Conservation (phyloP, 2,329 filamentous ascomycete species). For the Calonectria henricotiae region DNA sequence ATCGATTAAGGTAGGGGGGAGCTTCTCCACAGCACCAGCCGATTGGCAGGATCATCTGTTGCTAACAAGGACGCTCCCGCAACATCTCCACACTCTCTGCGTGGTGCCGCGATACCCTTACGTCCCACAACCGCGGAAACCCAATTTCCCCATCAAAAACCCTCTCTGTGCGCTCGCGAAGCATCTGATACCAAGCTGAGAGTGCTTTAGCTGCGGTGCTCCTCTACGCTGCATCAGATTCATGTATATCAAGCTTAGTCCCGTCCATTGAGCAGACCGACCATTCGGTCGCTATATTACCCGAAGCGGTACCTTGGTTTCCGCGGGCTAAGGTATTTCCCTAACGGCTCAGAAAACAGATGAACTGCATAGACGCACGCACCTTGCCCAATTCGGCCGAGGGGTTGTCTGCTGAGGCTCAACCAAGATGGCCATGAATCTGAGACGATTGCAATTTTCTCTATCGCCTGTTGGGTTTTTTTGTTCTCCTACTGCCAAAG, state of each 20-base stretch:
- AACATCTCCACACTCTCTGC: constrained; percentile 26
- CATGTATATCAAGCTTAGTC: constrained; percentile 22
- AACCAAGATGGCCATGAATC: constrained; percentile 10
- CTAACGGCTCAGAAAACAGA: constrained; percentile 18
- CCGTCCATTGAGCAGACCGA: constrained; percentile 13
- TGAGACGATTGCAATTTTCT: constrained; percentile 8
- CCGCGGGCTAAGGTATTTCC: constrained; percentile 12
- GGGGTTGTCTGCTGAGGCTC: constrained; percentile 17
- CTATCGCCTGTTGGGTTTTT: neutral
- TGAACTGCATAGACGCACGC: constrained; percentile 20
- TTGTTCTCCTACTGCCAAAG: neutral
- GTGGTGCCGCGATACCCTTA: constrained; percentile 21
- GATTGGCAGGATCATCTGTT: constrained; percentile 20
- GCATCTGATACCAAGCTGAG: neutral
- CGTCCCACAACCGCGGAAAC: constrained; percentile 13
- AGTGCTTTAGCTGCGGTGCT: constrained; percentile 16
- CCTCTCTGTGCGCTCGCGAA: neutral
- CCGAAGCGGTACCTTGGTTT: constrained; percentile 18
- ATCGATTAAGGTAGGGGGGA: constrained; percentile 26
- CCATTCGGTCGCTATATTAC: constrained; percentile 17
- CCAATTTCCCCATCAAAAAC: constrained; percentile 4
- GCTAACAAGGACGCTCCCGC: constrained; percentile 23
- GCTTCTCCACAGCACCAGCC: constrained; percentile 17
- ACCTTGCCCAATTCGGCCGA: constrained; percentile 20
- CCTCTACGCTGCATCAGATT: constrained; percentile 11